These are phyloP conservation scores for Botrytis tulipae DNA, from an alignment of 2,329 filamentous ascomycete species.

Conservation along the genomic window DNA sequence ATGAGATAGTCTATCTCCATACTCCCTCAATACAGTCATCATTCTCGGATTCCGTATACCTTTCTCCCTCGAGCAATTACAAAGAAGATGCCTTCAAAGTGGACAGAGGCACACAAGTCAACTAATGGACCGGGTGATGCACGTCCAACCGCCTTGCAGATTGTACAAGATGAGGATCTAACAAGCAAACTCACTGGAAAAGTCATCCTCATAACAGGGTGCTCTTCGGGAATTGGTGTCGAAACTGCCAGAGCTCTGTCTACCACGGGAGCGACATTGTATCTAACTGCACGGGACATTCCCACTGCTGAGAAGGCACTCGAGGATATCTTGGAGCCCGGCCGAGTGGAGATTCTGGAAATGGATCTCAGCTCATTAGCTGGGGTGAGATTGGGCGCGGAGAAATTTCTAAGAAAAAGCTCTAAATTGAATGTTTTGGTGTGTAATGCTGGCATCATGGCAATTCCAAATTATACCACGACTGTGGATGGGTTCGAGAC, in stretches of 20 bases:
- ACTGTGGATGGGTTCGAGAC: neutral
- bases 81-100: neutral
- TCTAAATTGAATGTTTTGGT: neutral
- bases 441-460: neutral
- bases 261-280: slow-evolving; percentile 40
- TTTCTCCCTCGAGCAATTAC: neutral
- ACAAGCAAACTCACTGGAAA: neutral
- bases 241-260: slow-evolving; percentile 41
- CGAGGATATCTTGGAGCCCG: slow-evolving; percentile 43
- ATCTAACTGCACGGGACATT: slow-evolving; percentile 38
- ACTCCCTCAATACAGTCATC: neutral
- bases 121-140: neutral
- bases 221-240: slow-evolving; percentile 40
- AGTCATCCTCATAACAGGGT: slow-evolving; percentile 39
- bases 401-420: slow-evolving; percentile 23
- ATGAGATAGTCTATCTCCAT: neutral
- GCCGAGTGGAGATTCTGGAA: slow-evolving; percentile 35
- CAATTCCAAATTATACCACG: neutral
- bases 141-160: neutral
- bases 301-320: slow-evolving; percentile 36
- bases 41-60: neutral
- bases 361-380: slow-evolving; percentile 39
- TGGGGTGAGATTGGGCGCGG: slow-evolving; percentile 36
- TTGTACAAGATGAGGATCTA: neutral
- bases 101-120: neutral